These are phyloP conservation scores for Leptoxyphium fumago DNA, from an alignment of 2,329 filamentous ascomycete genomes.

Conservation along the genomic window DNA sequence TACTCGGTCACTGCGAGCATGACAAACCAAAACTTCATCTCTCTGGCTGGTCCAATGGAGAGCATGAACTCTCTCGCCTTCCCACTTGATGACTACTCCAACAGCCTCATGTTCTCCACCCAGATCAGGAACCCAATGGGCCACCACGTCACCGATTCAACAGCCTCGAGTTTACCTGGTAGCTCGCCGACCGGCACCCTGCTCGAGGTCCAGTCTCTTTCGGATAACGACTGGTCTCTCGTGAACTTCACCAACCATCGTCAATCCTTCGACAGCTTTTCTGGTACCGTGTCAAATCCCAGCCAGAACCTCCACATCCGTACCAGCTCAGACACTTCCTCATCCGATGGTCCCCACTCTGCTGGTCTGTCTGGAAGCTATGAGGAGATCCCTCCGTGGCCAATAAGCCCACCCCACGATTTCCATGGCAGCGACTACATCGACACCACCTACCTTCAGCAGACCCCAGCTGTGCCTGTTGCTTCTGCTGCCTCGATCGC, in stretches of 20 bases:
- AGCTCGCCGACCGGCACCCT: slow-evolving; percentile 67
- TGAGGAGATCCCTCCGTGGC: slow-evolving; percentile 59
- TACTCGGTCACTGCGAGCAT: slow-evolving; percentile 25
- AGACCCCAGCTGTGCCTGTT: slow-evolving; percentile 12
- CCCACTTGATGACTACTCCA: slow-evolving; percentile 54
- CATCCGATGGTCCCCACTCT: slow-evolving; percentile 44
- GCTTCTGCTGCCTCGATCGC: slow-evolving; percentile 5
- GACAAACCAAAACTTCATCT: slow-evolving; percentile 25
- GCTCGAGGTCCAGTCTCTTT: slow-evolving; percentile 74
- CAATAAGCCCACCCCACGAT: slow-evolving; percentile 70
- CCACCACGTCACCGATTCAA: slow-evolving; percentile 25
- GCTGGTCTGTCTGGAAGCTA: slow-evolving; percentile 59
- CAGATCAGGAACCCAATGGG: slow-evolving; percentile 27
- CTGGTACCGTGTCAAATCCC: slow-evolving; percentile 70
- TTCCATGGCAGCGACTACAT: slow-evolving; percentile 48
- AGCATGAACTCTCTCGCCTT: slow-evolving; percentile 28
- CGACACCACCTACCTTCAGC: slow-evolving; percentile 40
- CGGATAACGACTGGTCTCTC: slow-evolving; percentile 79
- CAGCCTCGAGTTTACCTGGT: slow-evolving; percentile 26
- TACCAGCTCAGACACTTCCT: slow-evolving; percentile 74
- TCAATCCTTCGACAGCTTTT: slow-evolving; percentile 51
- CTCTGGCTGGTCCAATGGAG: slow-evolving; percentile 28
- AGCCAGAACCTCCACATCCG: slow-evolving; percentile 79
- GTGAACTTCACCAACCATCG: slow-evolving; percentile 42
- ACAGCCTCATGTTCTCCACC: slow-evolving; percentile 40